Evolutionary conservation across 2,329 filamentous ascomycete species (phyloP), one percentile per base, ranked within the genome.

Genomic region (Xylaria hypoxylon): DNA sequence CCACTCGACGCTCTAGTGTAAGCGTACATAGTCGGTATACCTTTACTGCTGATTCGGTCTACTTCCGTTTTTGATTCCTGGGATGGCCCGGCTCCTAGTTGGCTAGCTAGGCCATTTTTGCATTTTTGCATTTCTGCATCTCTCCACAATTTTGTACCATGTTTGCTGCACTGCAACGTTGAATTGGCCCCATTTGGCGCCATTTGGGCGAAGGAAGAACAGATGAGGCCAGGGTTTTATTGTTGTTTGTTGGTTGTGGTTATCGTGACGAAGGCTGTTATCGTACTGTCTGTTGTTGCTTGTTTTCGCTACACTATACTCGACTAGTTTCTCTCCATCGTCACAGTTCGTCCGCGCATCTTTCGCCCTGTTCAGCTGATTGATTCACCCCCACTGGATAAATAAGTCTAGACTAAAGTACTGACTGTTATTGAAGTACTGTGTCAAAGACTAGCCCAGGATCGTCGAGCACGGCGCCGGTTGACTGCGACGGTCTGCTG

Each of bases 81-180:
- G 35, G 44, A 59, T 51, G 60, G 47, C 60, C 56, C 55, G 56
- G 61, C 40, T 60, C 31, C 17, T 50, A 60, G 51, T 61, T 60
- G 56, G 35, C 52, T 55, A 55, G 64, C 48, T 53, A 48, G 56
- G 48, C 42, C 64, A 42, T 35, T 62, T 66, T 55, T 38, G 50
- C 64, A 42, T 35, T 62, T 66, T 55, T 38, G 50, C 19, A 47
- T 22, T 60, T 53, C 48, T 64, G 57, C 44, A 56, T 52, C 51
- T 67, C 65, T 67, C 65, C 65, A 67, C 65, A 64, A 53, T 62
- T 67, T 15, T 64, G 53, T 57, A 60, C 55, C 45, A 64, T 61
- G 60, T 67, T 24, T 42, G 52, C 58, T 65, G 64, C 65, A 61
- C 44, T 67, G 65, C 45, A 64, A 64, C 65, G 17, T 59, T 47